Evolutionary conservation across 805 yeast genomes (phyloP), one percentile per base, ranked within the genome.

Genomic region (Henningerozyma blattae): DNA sequence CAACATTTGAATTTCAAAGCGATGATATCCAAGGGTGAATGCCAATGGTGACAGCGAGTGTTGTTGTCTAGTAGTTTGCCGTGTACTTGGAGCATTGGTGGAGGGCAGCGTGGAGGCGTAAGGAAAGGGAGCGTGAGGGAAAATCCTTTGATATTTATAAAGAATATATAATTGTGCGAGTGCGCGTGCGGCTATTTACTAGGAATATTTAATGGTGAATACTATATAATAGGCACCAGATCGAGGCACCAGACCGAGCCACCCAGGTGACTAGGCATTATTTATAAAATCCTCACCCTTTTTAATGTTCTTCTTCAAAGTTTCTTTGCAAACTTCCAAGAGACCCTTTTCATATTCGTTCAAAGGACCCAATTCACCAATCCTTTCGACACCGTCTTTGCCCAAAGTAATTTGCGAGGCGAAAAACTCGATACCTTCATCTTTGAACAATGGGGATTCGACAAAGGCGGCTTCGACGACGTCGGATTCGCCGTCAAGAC

Each of bases 361-460:
- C 54, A 85, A 61, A 46, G 66, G 61, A 54, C 94, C 93, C 54
- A 91, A 68, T 39, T 69, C 67, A 70, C 83, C 94, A 58, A 86
- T 67, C 61, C 75, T 70, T 61, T 75, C 72, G 47, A 81, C 83
- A 77, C 96, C 96, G 44, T 80, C 73, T 56, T 78, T 80, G 48
- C 97, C 97, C 56, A 89, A 77, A 50, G 94, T 82, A 47, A 91
- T 93, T 65, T 77, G 79, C 48, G 95, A 80, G 35, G 97, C 86
- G 72, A 91, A 91, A 82, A 87, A 91, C 44, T 85, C 89, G 53
- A 91, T 82, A 58, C 97, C 97, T 69, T 87, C 95, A 37, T 59
- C 54, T 63, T 79, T 76, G 73, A 69, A 81, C 58, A 81, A 67
- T 55, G 91, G 91, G 46, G 84, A 77, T 61, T 81, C 91, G 39